Conservation (phyloP, 176 grass and related monocot species). For the Poa pratensis region DNA sequence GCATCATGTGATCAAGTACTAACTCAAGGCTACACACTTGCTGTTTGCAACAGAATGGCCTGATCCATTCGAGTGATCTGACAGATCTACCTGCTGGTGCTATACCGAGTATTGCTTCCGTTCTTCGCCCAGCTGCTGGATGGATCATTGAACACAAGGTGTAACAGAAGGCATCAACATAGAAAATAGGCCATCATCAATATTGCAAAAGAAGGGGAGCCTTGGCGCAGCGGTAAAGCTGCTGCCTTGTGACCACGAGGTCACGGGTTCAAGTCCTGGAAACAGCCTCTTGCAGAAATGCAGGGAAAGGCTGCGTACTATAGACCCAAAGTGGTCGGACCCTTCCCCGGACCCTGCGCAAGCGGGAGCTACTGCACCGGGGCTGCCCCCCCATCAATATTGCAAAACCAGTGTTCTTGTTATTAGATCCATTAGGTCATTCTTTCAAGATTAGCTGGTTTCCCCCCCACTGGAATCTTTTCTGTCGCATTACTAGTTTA, state of each 20-base stretch:
- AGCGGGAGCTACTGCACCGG: too few relatives aligned
- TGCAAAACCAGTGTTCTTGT: conserved; percentile 1
- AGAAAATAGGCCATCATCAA: neutral
- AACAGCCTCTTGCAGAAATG: too few relatives aligned
- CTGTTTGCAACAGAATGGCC: conserved; percentile 1
- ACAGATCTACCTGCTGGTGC: conserved; percentile 22
- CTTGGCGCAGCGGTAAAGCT: too few relatives aligned
- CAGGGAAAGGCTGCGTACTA: too few relatives aligned
- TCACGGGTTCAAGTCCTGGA: too few relatives aligned
- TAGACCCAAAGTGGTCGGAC: too few relatives aligned
- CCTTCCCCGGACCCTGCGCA: too few relatives aligned
- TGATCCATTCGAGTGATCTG: conserved; percentile 15
- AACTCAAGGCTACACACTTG: conserved; percentile 5
- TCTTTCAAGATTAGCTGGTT: conserved; percentile 27
- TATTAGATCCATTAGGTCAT: conserved; percentile 35
- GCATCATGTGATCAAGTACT: conserved; percentile 89
- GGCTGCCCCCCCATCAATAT: too few relatives aligned
- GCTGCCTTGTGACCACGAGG: too few relatives aligned
- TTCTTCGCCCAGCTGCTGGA: conserved; percentile 28
- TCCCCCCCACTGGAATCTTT: conserved; percentile 3
- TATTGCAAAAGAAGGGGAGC: too few relatives aligned
- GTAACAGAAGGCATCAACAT: conserved; percentile 1
- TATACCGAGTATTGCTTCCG: neutral
- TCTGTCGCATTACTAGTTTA: conserved; percentile 13
- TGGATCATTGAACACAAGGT: conserved; percentile 6